phyloP scores from a whole-genome alignment of 352 stramenopile species.

The Pythium chondricola region DNA sequence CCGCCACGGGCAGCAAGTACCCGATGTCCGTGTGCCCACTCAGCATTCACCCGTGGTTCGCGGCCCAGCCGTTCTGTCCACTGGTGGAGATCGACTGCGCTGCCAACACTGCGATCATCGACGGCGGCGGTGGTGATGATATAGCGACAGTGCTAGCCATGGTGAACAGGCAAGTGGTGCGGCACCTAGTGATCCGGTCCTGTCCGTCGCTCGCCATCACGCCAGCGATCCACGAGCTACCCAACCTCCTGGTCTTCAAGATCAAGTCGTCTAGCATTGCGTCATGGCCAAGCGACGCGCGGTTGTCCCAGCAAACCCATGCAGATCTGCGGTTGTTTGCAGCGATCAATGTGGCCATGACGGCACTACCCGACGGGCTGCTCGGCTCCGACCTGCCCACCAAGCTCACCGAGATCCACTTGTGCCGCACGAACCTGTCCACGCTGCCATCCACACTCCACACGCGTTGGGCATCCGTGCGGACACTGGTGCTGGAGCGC shows the following conservation, averaged over 20 bases:
- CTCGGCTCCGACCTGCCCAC: constrained; percentile 6
- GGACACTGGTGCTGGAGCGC: constrained; percentile 4
- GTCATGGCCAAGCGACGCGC: constrained; percentile 7
- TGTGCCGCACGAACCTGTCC: constrained; percentile 4
- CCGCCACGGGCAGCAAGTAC: background rate
- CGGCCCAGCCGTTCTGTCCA: constrained; percentile 1
- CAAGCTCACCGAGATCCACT: background rate
- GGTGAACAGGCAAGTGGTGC: background rate
- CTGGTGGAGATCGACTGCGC: constrained; percentile 14
- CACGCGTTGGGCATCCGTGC: constrained; percentile 3
- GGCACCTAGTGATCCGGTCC: constrained; percentile 5
- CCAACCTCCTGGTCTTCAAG: constrained; percentile 4
- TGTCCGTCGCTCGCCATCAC: constrained; percentile 9
- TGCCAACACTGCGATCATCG: background rate
- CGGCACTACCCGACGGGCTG: constrained; percentile 4
- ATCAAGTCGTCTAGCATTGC: constrained; percentile 11
- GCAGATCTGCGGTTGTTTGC: constrained; percentile 6
- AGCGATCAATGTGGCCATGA: constrained; percentile 12
- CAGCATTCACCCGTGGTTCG: constrained; percentile 6
- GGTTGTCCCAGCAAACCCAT: constrained; percentile 6
- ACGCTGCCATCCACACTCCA: constrained; percentile 5
- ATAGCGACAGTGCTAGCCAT: background rate
- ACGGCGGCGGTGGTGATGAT: background rate
- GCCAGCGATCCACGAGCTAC: background rate
- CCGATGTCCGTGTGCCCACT: constrained; percentile 1